Evolutionary conservation across 192 early-diverging fungal genomes (phyloP), one percentile per base, ranked within the genome.

Genomic region (Backusella westeae): DNA sequence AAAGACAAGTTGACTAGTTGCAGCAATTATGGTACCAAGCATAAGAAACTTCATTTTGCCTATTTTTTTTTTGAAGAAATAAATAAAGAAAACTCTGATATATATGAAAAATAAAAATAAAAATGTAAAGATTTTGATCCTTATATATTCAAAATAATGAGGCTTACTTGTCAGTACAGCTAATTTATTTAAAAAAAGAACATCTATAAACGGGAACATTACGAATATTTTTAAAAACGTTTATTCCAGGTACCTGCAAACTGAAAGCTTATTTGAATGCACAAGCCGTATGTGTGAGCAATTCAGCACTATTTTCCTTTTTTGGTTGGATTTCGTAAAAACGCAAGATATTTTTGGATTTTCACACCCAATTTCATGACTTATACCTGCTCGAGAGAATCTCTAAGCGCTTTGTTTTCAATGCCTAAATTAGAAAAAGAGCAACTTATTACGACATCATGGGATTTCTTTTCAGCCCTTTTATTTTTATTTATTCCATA

Each of bases 131-230:
- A 29, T 63, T 63, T 63, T 63, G 23, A 12, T 63, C 56, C 23
- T 63, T 63, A 29, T 63, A 63, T 63, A 63, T 49, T 49, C 56
- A 63, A 63, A 63, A 63, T 63, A 63, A 63, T 12, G 56, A 63
- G 56, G 56, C 56, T 63, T 63, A 6, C 23, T 63, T 63, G 14
- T 29, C 17, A 1, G 1, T n/a, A n/a, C 19, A 26, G 10, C 12
- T 23, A 63, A 10, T 29, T 8, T 4, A 14, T 63, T 19, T 4
- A 21, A 63, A 29, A 59, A 63, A 49, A 49, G 46, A 49, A 49
- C 6, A 63, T 29, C 56, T 63, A 63, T 63, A 59, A 59, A 59
- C 56, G 23, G 56, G 10, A 59, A 10, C 17, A 49, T n/a, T 49
- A 49, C n/a, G 15, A 19, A 6, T 6, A 49, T 49, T 49, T 49